These are phyloP conservation scores for Medicago arabica DNA, from an alignment of 306 rosid species.

Conservation along the genomic window DNA sequence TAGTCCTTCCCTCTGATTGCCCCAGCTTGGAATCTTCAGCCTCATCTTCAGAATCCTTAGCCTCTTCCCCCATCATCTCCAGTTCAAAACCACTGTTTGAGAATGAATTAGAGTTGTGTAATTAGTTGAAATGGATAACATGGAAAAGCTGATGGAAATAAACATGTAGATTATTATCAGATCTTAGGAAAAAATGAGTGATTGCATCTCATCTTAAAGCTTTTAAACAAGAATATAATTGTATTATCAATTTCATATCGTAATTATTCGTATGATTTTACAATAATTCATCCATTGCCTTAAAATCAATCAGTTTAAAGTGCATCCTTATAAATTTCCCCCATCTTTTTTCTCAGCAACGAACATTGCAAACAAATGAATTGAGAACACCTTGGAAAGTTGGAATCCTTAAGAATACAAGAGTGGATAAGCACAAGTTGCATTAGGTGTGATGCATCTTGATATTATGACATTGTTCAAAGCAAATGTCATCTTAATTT, in stretches of 20 bases:
- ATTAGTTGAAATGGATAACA: conserved; percentile 18
- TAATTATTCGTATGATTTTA: too few relatives aligned
- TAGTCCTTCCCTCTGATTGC: conserved; percentile 48
- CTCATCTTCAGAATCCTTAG: conserved; percentile 96
- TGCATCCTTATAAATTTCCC: not conserved
- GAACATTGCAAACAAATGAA: conserved; percentile 4
- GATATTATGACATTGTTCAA: conserved; percentile 16
- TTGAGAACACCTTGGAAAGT: not conserved
- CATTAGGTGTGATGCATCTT: conserved; percentile 21
- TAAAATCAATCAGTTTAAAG: conserved; percentile 6
- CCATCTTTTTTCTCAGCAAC: not conserved
- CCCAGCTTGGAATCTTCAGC: conserved; percentile 52
- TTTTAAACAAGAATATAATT: conserved; percentile 11
- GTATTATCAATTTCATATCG: conserved; percentile 20
- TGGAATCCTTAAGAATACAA: conserved; percentile 10
- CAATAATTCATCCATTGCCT: conserved; percentile 21
- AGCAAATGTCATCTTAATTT: conserved; percentile 9
- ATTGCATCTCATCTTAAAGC: conserved; percentile 16
- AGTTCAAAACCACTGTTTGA: conserved; percentile 81
- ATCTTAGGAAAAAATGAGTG: not conserved
- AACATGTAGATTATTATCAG: conserved; percentile 9
- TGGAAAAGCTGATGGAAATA: conserved; percentile 21
- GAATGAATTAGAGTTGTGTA: conserved; percentile 40
- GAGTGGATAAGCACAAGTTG: not conserved
- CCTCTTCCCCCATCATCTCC: conserved; percentile 75